These are phyloP conservation scores for Fusarium tanahbumbuense DNA, from an alignment of 2,329 filamentous ascomycete species.

Conservation along the genomic window DNA sequence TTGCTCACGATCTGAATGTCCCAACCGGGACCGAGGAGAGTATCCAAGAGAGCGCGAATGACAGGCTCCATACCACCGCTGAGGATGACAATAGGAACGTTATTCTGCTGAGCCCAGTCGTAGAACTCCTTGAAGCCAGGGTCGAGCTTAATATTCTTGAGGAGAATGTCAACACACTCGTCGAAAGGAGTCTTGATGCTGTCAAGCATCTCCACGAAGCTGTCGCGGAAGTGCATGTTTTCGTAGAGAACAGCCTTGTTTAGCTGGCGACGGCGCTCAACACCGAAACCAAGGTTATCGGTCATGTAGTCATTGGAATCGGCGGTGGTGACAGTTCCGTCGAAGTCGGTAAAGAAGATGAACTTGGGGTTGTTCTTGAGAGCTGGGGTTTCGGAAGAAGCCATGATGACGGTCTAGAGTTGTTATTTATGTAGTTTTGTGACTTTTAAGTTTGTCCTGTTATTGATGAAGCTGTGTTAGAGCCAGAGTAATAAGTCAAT, in stretches of 20 bases:
- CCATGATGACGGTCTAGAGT: conserved; percentile 51
- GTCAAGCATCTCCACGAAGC: conserved; percentile 93
- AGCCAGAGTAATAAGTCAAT: neutral
- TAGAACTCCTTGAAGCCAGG: conserved; percentile 90
- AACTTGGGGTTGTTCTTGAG: conserved; percentile 80
- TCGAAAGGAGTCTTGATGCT: conserved; percentile 83
- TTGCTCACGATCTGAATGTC: conserved; percentile 94
- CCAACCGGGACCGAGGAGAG: conserved; percentile 80
- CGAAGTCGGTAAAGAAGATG: conserved; percentile 99
- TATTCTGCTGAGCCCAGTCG: conserved; percentile 81
- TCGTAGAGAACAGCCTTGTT: conserved; percentile 82
- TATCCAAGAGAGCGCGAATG: conserved; percentile 83
- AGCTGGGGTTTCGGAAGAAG: conserved; percentile 64
- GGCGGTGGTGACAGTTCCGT: conserved; percentile 88
- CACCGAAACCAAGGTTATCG: conserved; percentile 89
- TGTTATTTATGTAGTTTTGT: neutral
- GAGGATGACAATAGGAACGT: conserved; percentile 91
- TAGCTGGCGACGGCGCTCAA: conserved; percentile 73
- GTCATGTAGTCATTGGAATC: conserved; percentile 80
- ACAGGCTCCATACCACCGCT: conserved; percentile 94
- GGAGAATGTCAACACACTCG: conserved; percentile 81
- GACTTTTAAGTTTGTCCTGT: neutral
- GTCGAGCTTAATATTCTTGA: conserved; percentile 88
- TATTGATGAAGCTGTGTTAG: neutral
- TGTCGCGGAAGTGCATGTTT: conserved; percentile 80